Evolutionary conservation across 768 basidiomycete genomes (phyloP).

Genomic region (Tricholoma furcatifolium): DNA sequence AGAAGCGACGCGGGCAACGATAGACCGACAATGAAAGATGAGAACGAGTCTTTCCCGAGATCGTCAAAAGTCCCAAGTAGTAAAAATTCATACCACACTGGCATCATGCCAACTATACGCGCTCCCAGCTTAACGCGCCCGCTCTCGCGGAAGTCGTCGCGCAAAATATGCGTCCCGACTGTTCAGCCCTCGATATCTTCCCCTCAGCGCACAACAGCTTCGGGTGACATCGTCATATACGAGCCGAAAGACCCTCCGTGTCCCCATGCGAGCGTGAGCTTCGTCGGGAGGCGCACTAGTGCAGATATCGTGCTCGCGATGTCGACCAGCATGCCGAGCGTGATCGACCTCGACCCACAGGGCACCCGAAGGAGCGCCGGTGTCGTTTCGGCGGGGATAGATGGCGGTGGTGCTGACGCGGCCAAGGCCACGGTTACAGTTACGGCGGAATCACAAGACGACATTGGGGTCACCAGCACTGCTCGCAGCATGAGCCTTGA

Average conservation of each 20-base stretch:
- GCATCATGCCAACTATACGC: no score
- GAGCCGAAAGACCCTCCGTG: background rate
- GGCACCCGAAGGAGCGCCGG: no score
- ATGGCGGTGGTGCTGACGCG: no score
- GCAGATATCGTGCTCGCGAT: slow-evolving; percentile 9
- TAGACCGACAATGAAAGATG: no score
- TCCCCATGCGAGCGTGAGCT: background rate
- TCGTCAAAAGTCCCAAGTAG: no score
- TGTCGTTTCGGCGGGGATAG: no score
- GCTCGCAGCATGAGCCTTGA: background rate
- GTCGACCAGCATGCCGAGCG: slow-evolving; percentile 6
- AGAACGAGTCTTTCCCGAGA: no score
- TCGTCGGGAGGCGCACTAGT: background rate
- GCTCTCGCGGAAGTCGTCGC: background rate
- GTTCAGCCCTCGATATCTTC: background rate
- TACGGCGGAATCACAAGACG: background rate
- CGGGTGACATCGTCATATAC: background rate
- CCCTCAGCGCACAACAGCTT: background rate
- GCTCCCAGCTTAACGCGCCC: no score
- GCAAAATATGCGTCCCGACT: background rate
- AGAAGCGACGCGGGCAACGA: no score
- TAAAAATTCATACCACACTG: no score
- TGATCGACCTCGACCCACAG: background rate
- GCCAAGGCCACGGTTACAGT: no score
- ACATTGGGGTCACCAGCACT: no score